These are phyloP conservation scores for Claviceps cyperi DNA, from an alignment of 2,329 filamentous ascomycete genomes.

Conservation along the genomic window DNA sequence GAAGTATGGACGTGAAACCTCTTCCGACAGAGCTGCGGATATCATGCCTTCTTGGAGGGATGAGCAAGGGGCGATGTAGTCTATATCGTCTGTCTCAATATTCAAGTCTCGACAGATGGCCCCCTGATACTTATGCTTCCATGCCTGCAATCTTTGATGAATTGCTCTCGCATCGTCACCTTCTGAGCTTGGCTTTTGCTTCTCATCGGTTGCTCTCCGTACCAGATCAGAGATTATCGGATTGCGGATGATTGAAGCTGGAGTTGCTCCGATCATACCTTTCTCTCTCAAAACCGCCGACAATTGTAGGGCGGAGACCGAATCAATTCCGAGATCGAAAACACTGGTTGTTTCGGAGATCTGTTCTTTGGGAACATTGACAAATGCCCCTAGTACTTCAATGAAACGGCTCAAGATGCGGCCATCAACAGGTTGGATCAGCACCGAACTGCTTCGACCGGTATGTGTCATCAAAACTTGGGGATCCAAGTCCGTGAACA, in stretches of 20 bases:
- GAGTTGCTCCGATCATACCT: conserved; percentile 46
- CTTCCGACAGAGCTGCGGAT: conserved; percentile 46
- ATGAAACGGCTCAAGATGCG: conserved; percentile 34
- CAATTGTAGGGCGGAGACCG: conserved; percentile 66
- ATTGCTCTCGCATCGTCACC: conserved; percentile 27
- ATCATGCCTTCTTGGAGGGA: conserved; percentile 80
- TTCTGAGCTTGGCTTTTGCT: not conserved
- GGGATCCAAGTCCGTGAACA: conserved; percentile 49
- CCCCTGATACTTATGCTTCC: conserved; percentile 44
- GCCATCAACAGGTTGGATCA: conserved; percentile 17
- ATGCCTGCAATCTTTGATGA: conserved; percentile 48
- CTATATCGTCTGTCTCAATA: conserved; percentile 39
- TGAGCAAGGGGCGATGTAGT: conserved; percentile 69
- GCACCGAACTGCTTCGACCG: conserved; percentile 11
- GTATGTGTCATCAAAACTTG: conserved; percentile 47
- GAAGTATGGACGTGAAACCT: conserved; percentile 51
- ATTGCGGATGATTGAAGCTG: conserved; percentile 54
- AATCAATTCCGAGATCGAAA: conserved; percentile 79
- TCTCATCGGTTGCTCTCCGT: conserved; percentile 15
- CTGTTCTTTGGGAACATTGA: conserved; percentile 25
- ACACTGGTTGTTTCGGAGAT: conserved; percentile 49
- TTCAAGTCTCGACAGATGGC: conserved; percentile 37
- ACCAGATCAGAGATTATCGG: conserved; percentile 35
- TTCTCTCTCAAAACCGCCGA: conserved; percentile 46
- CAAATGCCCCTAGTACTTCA: conserved; percentile 37